These are phyloP conservation scores for Boletus rubescentipes DNA, from an alignment of 768 basidiomycete genomes.

Conservation along the genomic window DNA sequence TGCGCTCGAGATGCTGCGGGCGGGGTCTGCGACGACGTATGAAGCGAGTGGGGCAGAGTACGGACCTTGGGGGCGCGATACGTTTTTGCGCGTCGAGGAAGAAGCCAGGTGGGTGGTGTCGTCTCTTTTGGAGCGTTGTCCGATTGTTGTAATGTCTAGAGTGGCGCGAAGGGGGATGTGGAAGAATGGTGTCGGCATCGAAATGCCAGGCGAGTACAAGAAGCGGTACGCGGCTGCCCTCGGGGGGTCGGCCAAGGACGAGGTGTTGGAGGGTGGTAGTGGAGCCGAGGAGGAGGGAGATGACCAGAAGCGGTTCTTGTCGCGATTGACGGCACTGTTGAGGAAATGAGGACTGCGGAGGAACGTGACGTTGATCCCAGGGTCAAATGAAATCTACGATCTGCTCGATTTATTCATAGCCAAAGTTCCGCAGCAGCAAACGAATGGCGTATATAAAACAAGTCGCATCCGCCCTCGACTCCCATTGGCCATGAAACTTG, in stretches of 20 bases:
- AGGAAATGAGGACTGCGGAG: not conserved
- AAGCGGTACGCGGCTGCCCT: conserved; percentile 47
- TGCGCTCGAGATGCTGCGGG: conserved; percentile 72
- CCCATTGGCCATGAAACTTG: conserved; percentile 14
- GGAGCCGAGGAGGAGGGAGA: not conserved
- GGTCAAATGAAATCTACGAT: no score
- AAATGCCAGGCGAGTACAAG: conserved; percentile 83
- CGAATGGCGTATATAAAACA: not conserved
- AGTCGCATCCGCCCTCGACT: not conserved
- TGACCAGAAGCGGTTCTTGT: conserved; percentile 2
- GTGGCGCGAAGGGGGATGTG: conserved; percentile 72
- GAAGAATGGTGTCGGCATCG: conserved; percentile 50
- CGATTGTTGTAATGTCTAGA: conserved; percentile 35
- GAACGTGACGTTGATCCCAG: no score
- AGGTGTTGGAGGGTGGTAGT: not conserved
- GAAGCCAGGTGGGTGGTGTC: conserved; percentile 56
- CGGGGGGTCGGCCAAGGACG: conserved; percentile 2
- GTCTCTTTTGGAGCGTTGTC: not conserved
- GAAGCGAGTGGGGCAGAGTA: conserved; percentile 79
- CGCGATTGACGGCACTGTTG: conserved; percentile 8
- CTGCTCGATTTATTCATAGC: not conserved
- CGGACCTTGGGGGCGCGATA: conserved; percentile 64
- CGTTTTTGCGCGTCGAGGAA: conserved; percentile 58
- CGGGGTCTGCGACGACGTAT: conserved; percentile 77
- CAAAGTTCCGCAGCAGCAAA: not conserved